Evolutionary conservation across 2,329 filamentous ascomycete genomes (phyloP).

Genomic region (Verruconis gallopava): DNA sequence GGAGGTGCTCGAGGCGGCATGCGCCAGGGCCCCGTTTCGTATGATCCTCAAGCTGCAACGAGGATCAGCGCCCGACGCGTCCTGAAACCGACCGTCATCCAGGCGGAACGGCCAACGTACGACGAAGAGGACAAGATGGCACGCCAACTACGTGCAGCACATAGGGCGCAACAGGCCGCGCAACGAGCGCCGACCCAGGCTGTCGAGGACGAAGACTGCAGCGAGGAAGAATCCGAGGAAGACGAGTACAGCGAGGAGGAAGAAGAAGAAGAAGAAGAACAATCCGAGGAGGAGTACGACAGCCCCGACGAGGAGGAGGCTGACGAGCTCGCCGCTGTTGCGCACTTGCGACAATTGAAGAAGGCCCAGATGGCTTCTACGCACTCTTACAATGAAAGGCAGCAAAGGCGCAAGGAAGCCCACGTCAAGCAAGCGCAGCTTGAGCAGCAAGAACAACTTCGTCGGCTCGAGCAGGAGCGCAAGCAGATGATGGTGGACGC

Average conservation of each 20-base stretch:
- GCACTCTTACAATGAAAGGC: background rate
- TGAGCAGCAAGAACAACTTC: background rate
- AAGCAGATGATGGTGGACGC: background rate
- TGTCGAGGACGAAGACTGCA: background rate
- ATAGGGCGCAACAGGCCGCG: background rate
- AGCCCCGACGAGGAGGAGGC: background rate
- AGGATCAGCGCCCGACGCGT: background rate
- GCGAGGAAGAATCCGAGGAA: background rate
- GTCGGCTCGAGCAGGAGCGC: background rate
- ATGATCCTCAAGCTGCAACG: background rate
- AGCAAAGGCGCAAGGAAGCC: background rate
- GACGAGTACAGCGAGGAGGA: conserved; percentile 1
- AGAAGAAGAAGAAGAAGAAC: conserved; percentile 1
- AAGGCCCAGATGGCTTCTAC: background rate
- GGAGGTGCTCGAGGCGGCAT: background rate
- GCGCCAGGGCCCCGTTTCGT: background rate
- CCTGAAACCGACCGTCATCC: background rate
- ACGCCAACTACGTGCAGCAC: background rate
- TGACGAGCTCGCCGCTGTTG: background rate
- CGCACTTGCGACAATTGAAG: background rate
- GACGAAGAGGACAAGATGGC: too few relatives aligned
- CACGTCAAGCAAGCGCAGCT: background rate
- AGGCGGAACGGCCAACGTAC: background rate
- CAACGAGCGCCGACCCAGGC: background rate
- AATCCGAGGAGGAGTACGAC: background rate